Percentiles rank a stretch among this genome's conserved stretches.
Conservation (phyloP, 176 grass and related monocot species). For the Aechmea fasciata region DNA sequence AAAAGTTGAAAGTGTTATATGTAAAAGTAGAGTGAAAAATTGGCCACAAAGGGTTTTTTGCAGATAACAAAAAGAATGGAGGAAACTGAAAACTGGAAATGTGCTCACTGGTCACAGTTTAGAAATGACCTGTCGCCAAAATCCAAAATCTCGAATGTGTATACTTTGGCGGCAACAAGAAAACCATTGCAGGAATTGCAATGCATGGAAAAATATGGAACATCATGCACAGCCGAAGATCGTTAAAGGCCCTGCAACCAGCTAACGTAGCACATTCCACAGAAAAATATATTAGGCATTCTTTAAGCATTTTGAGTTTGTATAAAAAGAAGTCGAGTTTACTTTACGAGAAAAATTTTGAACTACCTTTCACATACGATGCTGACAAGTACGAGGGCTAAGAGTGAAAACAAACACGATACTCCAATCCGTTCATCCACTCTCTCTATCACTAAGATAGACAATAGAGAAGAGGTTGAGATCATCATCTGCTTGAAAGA, state of each 20-base stretch:
- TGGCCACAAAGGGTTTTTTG: background rate
- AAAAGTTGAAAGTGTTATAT: no score
- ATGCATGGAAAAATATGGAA: slow-evolving; percentile 69
- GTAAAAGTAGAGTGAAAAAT: no score
- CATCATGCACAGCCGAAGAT: slow-evolving; percentile 86
- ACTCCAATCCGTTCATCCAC: slow-evolving; percentile 67
- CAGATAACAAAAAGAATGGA: background rate
- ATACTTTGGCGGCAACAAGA: slow-evolving; percentile 86
- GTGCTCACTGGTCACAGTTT: background rate
- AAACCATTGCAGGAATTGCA: slow-evolving; percentile 75
- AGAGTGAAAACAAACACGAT: slow-evolving; percentile 64
- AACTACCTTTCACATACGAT: slow-evolving; percentile 86
- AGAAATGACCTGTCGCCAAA: slow-evolving; percentile 59
- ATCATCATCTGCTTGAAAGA: slow-evolving; percentile 79
- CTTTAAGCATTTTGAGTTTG: slow-evolving; percentile 18
- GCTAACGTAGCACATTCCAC: slow-evolving; percentile 24
- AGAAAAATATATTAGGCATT: slow-evolving; percentile 21
- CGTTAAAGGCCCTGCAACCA: slow-evolving; percentile 82
- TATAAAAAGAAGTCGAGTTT: background rate
- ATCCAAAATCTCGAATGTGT: slow-evolving; percentile 98
- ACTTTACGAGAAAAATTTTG: background rate
- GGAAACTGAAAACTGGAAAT: slow-evolving; percentile 1
- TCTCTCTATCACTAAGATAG: slow-evolving; percentile 90
- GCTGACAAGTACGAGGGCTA: slow-evolving; percentile 60
- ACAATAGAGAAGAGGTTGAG: slow-evolving; percentile 78